Percentiles rank a stretch among this genome's conserved stretches.
phyloP scores from a whole-genome alignment of 2,329 filamentous ascomycete species.

The Aquanectria penicillioides region DNA sequence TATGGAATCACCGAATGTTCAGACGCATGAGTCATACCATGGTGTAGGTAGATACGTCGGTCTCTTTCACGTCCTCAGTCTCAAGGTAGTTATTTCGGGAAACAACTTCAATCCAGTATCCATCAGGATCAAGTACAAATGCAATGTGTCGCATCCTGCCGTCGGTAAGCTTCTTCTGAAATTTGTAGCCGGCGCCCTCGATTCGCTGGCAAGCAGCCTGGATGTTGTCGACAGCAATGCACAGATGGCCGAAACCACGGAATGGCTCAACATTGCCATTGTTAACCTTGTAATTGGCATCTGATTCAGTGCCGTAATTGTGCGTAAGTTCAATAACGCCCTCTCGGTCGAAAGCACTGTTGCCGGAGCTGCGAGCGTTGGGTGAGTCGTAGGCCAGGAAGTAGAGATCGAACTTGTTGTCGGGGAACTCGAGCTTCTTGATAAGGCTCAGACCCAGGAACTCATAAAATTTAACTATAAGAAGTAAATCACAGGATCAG shows the following conservation, averaged over 20 bases:
- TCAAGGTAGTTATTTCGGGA: slow-evolving; percentile 77
- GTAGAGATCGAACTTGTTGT: slow-evolving; percentile 94
- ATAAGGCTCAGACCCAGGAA: slow-evolving; percentile 88
- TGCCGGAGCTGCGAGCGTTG: slow-evolving; percentile 76
- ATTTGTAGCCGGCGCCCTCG: slow-evolving; percentile 89
- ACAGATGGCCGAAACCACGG: slow-evolving; percentile 86
- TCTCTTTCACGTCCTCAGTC: slow-evolving; percentile 76
- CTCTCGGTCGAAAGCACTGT: slow-evolving; percentile 81
- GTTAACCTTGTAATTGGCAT: slow-evolving; percentile 80
- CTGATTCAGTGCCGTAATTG: slow-evolving; percentile 89
- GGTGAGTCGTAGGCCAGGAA: slow-evolving; percentile 90
- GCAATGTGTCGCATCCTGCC: slow-evolving; percentile 90
- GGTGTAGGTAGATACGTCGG: slow-evolving; percentile 79
- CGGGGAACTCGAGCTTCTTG: slow-evolving; percentile 82
- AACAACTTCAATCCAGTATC: slow-evolving; percentile 87
- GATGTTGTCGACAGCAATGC: slow-evolving; percentile 84
- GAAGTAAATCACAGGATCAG: not conserved
- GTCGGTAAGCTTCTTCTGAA: slow-evolving; percentile 94
- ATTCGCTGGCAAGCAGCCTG: slow-evolving; percentile 90
- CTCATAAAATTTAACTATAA: slow-evolving; percentile 87
- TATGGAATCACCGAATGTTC: slow-evolving; percentile 1
- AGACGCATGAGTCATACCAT: slow-evolving; percentile 56
- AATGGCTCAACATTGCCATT: slow-evolving; percentile 93
- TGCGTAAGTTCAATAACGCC: slow-evolving; percentile 88
- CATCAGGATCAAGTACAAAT: slow-evolving; percentile 89